phyloP scores from a whole-genome alignment of 2,329 filamentous ascomycete species.

The Stachybotrys elegans region DNA sequence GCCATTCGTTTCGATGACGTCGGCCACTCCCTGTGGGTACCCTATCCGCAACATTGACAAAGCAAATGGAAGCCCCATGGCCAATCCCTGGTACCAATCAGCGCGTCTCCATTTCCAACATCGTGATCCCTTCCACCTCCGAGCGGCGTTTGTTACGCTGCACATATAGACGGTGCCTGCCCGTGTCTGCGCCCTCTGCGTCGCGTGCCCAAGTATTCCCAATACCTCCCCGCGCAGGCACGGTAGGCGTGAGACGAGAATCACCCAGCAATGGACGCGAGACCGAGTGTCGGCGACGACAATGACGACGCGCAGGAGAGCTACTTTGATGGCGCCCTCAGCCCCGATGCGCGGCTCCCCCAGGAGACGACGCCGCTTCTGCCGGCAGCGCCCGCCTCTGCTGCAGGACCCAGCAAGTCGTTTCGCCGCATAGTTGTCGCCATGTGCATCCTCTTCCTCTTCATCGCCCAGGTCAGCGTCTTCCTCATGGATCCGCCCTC shows the following conservation, averaged over 20 bases:
- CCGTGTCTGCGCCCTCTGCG: not conserved
- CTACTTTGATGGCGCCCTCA: not conserved
- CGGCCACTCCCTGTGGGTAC: too few relatives aligned
- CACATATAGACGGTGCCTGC: too few relatives aligned
- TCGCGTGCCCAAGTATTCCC: not conserved
- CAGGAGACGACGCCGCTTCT: constrained; percentile 16
- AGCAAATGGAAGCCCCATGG: too few relatives aligned
- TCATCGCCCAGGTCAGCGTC: constrained; percentile 37
- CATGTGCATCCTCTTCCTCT: constrained; percentile 32
- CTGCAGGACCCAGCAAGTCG: constrained; percentile 15
- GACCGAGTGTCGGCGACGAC: not conserved
- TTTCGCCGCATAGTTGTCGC: constrained; percentile 23
- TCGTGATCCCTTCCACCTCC: too few relatives aligned
- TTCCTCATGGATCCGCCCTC: constrained; percentile 33
- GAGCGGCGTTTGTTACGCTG: too few relatives aligned
- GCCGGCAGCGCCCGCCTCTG: constrained; percentile 10
- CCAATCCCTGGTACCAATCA: too few relatives aligned
- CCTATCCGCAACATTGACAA: too few relatives aligned
- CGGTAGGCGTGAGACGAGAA: too few relatives aligned
- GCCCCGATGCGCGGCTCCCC: not conserved
- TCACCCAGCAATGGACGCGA: too few relatives aligned
- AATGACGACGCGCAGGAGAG: not conserved
- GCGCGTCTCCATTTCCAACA: too few relatives aligned
- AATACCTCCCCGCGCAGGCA: not conserved
- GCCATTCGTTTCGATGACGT: too few relatives aligned